These are phyloP conservation scores for Dryadomyces sulphureus DNA, from an alignment of 2,329 filamentous ascomycete genomes.

Conservation along the genomic window DNA sequence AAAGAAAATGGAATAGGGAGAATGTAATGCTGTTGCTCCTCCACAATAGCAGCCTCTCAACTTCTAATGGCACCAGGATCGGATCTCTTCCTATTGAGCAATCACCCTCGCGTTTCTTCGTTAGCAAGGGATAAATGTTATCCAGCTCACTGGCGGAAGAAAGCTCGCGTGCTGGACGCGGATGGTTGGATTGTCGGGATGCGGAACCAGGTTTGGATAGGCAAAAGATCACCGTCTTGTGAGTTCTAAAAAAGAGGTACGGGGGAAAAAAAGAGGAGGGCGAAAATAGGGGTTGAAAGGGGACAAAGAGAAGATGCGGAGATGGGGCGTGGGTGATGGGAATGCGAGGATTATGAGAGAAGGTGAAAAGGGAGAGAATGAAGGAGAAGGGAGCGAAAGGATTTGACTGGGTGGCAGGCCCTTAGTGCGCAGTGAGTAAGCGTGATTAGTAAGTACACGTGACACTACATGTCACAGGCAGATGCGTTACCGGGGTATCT, in stretches of 20 bases:
- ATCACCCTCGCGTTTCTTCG: not conserved
- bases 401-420: not conserved
- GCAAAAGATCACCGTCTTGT: not conserved
- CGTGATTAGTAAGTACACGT: no score
- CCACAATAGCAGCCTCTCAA: slow-evolving; percentile 5
- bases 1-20: slow-evolving; percentile 1
- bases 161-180: not conserved
- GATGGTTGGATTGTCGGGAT: not conserved
- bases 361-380: not conserved
- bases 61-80: slow-evolving; percentile 1
- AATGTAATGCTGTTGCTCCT: slow-evolving; percentile 4
- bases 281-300: not conserved
- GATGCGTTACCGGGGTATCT: no score
- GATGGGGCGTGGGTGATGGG: not conserved
- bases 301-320: not conserved
- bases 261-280: not conserved
- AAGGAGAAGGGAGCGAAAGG: not conserved
- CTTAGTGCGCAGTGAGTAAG: no score
- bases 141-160: not conserved
- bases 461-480: no score
- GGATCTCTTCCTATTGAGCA: slow-evolving; percentile 3
- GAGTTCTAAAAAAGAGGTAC: not conserved
- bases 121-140: not conserved
- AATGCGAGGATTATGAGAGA: not conserved
- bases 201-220: not conserved